Evolutionary conservation across 1,284 basidiomycete species (phyloP).

Genomic region (Cryptococcus jaspeensis): DNA sequence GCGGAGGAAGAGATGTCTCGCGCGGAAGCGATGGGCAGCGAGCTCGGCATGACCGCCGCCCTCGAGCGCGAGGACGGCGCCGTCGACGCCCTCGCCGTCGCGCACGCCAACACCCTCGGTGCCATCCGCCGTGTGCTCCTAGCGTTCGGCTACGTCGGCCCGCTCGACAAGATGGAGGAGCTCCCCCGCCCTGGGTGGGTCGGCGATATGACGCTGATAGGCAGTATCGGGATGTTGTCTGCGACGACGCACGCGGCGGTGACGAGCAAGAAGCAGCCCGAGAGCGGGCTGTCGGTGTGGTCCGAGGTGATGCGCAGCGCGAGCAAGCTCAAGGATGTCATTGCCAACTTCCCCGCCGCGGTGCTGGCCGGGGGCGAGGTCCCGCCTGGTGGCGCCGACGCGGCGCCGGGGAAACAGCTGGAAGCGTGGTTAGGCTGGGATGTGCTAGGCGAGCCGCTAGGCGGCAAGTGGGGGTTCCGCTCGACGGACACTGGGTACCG

Average conservation of each 20-base stretch:
- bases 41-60: conserved; percentile 26
- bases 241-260: conserved; percentile 33
- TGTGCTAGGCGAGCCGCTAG: conserved; percentile 31
- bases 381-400: conserved; percentile 8
- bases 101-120: conserved; percentile 22
- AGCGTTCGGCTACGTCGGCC: conserved; percentile 47
- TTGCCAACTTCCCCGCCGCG: conserved; percentile 28
- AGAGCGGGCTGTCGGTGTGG: conserved; percentile 35
- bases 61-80: conserved; percentile 35
- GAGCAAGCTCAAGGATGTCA: conserved; percentile 35
- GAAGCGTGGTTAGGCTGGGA: conserved; percentile 29
- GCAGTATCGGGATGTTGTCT: conserved; percentile 36
- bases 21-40: conserved; percentile 27
- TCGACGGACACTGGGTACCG: conserved; percentile 10
- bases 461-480: conserved; percentile 42
- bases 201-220: conserved; percentile 38
- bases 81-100: conserved; percentile 18
- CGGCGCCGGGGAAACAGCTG: conserved; percentile 14
- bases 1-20: conserved; percentile 43
- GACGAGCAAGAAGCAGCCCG: conserved; percentile 21
- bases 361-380: conserved; percentile 18
- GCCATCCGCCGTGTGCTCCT: conserved; percentile 36
- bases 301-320: conserved; percentile 38
- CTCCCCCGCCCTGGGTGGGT: conserved; percentile 40
- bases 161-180: conserved; percentile 33